A percentile compares a stretch with the other conserved stretches of the same genome.
Evolutionary conservation across 2,329 filamentous ascomycete species (phyloP).

Genomic region (Thermochaetoides dissita): DNA sequence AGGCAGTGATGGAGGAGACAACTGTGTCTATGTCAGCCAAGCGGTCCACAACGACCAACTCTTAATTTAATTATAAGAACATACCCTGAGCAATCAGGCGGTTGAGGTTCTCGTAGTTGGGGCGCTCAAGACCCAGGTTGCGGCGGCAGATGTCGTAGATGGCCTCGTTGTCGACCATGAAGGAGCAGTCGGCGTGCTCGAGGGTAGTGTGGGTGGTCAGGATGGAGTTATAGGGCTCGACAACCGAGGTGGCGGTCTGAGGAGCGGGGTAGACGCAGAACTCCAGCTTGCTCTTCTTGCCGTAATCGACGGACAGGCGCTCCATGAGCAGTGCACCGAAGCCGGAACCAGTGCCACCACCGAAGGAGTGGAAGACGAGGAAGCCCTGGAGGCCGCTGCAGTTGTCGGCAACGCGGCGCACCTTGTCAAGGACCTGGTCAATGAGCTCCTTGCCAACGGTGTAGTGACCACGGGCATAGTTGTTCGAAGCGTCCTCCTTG

Average conservation of each 20-base stretch:
- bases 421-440: constrained; percentile 93
- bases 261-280: constrained; percentile 99
- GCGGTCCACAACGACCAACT: background rate
- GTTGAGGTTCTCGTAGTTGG: constrained; percentile 98
- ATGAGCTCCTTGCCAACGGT: constrained; percentile 99
- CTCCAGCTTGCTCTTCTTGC: constrained; percentile 99
- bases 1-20: constrained; percentile 95
- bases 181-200: constrained; percentile 98
- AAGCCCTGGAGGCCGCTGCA: constrained; percentile 97
- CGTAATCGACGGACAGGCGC: constrained; percentile 95
- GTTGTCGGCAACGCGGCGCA: constrained; percentile 93
- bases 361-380: constrained; percentile 99
- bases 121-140: constrained; percentile 92
- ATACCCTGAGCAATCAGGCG: constrained; percentile 90
- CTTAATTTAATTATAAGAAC: constrained; percentile 7
- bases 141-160: constrained; percentile 99
- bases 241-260: constrained; percentile 90
- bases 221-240: constrained; percentile 99
- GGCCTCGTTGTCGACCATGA: constrained; percentile 99
- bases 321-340: constrained; percentile 98
- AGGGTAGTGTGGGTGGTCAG: constrained; percentile 97
- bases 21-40: constrained; percentile 39
- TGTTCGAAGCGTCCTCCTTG: constrained; percentile 99
- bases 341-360: constrained; percentile 95
- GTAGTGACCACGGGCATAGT: constrained; percentile 99